These are phyloP conservation scores for Arthromyces matolae DNA, from an alignment of 768 basidiomycete genomes.

Conservation along the genomic window DNA sequence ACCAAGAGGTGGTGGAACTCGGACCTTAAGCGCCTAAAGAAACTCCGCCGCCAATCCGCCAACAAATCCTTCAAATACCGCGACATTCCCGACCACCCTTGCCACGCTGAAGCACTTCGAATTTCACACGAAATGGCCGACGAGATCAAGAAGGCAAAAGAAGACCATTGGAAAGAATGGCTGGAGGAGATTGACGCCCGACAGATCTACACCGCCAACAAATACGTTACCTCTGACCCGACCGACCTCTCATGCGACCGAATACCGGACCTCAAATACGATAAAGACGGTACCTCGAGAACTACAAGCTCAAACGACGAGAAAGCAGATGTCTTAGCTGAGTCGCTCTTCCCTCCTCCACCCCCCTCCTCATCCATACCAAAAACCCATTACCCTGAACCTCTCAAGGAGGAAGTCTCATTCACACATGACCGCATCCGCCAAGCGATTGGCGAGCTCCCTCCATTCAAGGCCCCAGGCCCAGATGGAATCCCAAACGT, in stretches of 20 bases:
- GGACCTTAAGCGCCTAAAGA: constrained; percentile 8
- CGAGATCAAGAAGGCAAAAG: background rate
- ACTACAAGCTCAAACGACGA: background rate
- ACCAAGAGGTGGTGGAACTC: constrained; percentile 20
- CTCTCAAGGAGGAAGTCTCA: background rate
- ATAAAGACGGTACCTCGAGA: background rate
- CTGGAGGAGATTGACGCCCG: background rate
- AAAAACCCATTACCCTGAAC: background rate
- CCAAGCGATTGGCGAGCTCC: constrained; percentile 14
- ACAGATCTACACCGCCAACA: too few relatives aligned
- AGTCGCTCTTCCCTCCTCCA: constrained; percentile 15
- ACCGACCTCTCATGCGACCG: background rate
- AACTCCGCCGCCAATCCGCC: background rate
- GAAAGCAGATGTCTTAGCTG: background rate
- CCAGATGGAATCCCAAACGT: constrained; percentile 20
- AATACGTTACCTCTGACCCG: too few relatives aligned
- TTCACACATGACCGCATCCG: constrained; percentile 5
- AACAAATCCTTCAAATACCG: background rate
- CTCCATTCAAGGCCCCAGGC: constrained; percentile 26
- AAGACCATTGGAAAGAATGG: constrained; percentile 1
- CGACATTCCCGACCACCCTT: background rate
- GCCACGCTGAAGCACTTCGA: background rate
- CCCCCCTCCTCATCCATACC: constrained; percentile 1
- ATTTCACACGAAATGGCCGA: background rate
- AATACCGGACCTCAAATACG: constrained; percentile 1